A percentile compares a stretch with the other conserved stretches of the same genome.
These are phyloP conservation scores for Microbotryomycetes sp. DNA, from an alignment of 1,284 basidiomycete species.

Conservation along the genomic window DNA sequence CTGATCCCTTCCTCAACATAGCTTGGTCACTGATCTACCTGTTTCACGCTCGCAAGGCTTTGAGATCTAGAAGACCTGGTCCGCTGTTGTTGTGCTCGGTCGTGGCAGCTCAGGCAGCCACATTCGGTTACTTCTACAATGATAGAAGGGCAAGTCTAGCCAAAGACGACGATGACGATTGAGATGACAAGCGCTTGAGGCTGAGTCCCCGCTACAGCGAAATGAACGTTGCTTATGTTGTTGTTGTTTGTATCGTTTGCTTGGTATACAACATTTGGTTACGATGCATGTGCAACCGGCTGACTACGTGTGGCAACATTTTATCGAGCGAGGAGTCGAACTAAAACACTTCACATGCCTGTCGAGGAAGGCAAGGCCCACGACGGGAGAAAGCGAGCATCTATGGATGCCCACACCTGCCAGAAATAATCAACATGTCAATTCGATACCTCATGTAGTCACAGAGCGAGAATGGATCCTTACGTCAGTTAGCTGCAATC, in stretches of 20 bases:
- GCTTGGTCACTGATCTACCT: constrained; percentile 33
- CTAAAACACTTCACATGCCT: not conserved
- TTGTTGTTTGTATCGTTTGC: too few species aligned
- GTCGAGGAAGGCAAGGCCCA: constrained; percentile 1
- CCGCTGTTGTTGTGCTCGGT: constrained; percentile 15
- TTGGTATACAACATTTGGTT: too few species aligned
- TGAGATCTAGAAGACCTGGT: constrained; percentile 15
- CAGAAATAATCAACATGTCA: not conserved
- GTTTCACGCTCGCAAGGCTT: constrained; percentile 26
- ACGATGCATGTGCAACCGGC: too few species aligned
- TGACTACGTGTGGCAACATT: too few species aligned
- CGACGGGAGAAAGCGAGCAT: not conserved
- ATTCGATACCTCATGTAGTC: not conserved
- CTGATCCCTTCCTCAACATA: not conserved
- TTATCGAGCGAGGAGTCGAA: too few species aligned
- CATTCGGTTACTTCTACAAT: constrained; percentile 20
- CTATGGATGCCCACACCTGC: constrained; percentile 9
- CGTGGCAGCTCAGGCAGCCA: constrained; percentile 14
- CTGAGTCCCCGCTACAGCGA: too few species aligned
- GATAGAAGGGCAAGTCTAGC: not conserved
- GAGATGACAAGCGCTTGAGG: too few species aligned
- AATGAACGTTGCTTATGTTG: too few species aligned
- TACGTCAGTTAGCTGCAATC: not conserved
- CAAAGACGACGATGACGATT: not conserved
- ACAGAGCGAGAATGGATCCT: not conserved